These are phyloP conservation scores for Lipomyces sp. DNA, from an alignment of 805 yeast genomes.

Conservation along the genomic window DNA sequence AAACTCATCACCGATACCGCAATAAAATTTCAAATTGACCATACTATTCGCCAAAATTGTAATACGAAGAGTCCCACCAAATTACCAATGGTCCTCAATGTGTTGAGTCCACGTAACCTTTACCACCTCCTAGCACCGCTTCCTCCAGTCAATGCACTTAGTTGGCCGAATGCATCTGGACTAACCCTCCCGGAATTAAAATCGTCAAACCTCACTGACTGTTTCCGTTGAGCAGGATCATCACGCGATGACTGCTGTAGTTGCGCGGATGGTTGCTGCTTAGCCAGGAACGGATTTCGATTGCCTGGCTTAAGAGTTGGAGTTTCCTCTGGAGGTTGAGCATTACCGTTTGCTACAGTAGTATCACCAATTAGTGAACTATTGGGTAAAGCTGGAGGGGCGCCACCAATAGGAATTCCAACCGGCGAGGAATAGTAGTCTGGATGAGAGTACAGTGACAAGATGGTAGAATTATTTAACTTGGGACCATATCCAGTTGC, in stretches of 20 bases:
- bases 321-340: not conserved
- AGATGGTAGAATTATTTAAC: slow-evolving; percentile 31
- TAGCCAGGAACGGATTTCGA: slow-evolving; percentile 32
- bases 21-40: too few relatives aligned
- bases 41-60: too few relatives aligned
- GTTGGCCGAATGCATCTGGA: slow-evolving; percentile 40
- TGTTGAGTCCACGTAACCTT: not conserved
- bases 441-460: slow-evolving; percentile 37
- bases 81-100: not conserved
- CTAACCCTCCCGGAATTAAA: slow-evolving; percentile 28
- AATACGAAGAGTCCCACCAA: slow-evolving; percentile 6
- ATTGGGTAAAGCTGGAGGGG: not conserved
- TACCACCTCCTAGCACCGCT: slow-evolving; percentile 12
- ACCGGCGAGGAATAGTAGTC: slow-evolving; percentile 35
- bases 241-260: slow-evolving; percentile 17
- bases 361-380: not conserved
- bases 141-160: slow-evolving; percentile 32
- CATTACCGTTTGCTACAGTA: not conserved
- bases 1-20: not conserved
- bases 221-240: slow-evolving; percentile 12
- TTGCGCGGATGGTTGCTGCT: slow-evolving; percentile 7
- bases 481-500: slow-evolving; percentile 18
- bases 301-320: slow-evolving; percentile 22
- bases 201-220: slow-evolving; percentile 16
- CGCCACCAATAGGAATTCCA: slow-evolving; percentile 24